Conservation (phyloP, 371 early-diverging fungal genomes). For the Syncephalis fuscata region DNA sequence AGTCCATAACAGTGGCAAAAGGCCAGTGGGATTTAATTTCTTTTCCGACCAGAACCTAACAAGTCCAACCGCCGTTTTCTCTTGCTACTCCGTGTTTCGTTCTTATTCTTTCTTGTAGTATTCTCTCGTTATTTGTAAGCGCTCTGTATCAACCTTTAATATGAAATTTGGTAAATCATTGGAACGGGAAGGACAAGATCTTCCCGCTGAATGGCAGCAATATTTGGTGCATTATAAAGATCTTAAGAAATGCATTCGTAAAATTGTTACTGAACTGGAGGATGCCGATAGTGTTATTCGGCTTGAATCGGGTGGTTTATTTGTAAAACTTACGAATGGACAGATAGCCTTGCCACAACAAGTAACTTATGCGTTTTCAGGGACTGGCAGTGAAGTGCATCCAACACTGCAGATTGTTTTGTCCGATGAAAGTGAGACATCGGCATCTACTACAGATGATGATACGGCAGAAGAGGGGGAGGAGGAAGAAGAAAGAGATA, state of each 20-base stretch:
- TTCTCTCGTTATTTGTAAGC: no score
- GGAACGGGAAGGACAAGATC: constrained; percentile 36
- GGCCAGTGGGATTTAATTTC: no score
- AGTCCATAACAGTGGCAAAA: no score
- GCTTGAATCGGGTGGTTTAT: constrained; percentile 19
- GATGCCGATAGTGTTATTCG: constrained; percentile 10
- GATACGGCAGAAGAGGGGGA: neutral
- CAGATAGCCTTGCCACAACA: neutral
- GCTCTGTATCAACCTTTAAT: no score
- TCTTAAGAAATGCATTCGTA: constrained; percentile 39
- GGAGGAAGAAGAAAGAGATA: neutral
- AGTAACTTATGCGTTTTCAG: neutral
- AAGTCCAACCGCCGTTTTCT: no score
- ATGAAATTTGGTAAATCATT: constrained; percentile 68
- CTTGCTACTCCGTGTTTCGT: no score
- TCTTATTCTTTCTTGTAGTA: no score
- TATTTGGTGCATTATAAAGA: constrained; percentile 48
- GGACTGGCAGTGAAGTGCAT: neutral
- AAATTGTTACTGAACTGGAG: constrained; percentile 51
- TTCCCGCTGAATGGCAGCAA: constrained; percentile 50
- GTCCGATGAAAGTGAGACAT: neutral
- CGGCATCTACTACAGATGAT: neutral
- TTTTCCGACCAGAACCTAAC: no score
- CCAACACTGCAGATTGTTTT: neutral
- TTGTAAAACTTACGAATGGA: constrained; percentile 12